Conservation (phyloP, 2,329 filamentous ascomycete species). For the Alternaria arbusti region DNA sequence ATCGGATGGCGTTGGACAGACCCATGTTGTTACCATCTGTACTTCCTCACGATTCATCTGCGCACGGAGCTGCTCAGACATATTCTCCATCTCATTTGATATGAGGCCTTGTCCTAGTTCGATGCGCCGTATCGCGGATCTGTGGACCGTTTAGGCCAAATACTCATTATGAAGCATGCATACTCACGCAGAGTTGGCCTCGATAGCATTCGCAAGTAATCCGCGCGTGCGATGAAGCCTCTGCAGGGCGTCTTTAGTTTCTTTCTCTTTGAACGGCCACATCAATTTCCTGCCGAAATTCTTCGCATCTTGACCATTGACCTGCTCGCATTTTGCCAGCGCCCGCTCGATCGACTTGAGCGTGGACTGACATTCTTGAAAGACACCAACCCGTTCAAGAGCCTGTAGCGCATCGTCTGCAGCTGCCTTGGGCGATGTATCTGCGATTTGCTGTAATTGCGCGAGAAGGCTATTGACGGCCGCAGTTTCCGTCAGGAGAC, state of each 20-base stretch:
- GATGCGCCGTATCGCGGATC: not conserved
- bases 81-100: not conserved
- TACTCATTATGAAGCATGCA: too few relatives aligned
- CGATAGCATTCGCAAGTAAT: conserved; percentile 8
- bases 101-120: not conserved
- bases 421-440: not conserved
- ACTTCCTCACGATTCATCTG: not conserved
- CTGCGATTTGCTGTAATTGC: conserved; percentile 8
- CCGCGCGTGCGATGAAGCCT: conserved; percentile 5
- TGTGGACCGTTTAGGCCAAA: not conserved
- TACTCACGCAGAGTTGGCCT: conserved; percentile 9
- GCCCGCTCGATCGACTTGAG: conserved; percentile 8
- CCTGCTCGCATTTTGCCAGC: conserved; percentile 8
- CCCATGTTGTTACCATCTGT: not conserved
- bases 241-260: conserved; percentile 14
- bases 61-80: not conserved
- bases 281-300: conserved; percentile 8
- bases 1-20: not conserved
- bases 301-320: conserved; percentile 6
- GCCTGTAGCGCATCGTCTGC: conserved; percentile 1
- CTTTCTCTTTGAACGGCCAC: conserved; percentile 20
- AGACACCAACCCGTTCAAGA: conserved; percentile 1
- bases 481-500: conserved; percentile 13
- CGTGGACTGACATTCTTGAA: conserved; percentile 2
- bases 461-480: conserved; percentile 16